A percentile compares a stretch with the other conserved stretches of the same genome.
Evolutionary conservation across 2,329 filamentous ascomycete species (phyloP).

Genomic region (Alternaria arbusti): DNA sequence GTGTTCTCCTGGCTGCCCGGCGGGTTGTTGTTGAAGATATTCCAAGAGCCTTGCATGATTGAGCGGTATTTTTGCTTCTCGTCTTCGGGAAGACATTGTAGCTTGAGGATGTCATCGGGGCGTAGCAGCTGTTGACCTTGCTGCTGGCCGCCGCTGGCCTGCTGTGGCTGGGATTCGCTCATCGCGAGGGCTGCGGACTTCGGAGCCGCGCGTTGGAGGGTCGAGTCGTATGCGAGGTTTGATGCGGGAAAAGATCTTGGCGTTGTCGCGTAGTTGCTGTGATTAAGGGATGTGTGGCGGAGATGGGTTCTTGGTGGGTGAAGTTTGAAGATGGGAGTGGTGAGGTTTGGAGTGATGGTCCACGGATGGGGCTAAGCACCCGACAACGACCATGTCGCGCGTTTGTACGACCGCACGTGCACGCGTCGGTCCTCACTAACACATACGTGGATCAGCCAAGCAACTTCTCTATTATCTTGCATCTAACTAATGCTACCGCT

Average conservation of each 20-base stretch:
- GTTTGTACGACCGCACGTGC: constrained; percentile 24
- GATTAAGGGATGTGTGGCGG: background rate
- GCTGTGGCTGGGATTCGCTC: constrained; percentile 44
- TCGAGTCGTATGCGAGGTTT: background rate
- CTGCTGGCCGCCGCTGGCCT: constrained; percentile 29
- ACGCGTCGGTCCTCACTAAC: background rate
- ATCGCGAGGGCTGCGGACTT: constrained; percentile 30
- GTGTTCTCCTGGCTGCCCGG: constrained; percentile 58
- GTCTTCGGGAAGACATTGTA: constrained; percentile 55
- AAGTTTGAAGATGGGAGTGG: background rate
- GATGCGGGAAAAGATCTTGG: background rate
- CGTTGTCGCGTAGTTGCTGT: background rate
- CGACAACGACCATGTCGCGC: constrained; percentile 6
- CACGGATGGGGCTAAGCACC: constrained; percentile 6
- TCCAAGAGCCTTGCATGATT: constrained; percentile 62
- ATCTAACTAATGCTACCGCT: background rate
- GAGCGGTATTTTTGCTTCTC: constrained; percentile 63
- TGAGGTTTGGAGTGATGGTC: constrained; percentile 16
- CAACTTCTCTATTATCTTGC: background rate
- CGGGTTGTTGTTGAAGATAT: constrained; percentile 56
- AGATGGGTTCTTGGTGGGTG: background rate
- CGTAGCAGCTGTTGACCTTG: constrained; percentile 37
- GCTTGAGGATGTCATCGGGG: constrained; percentile 44
- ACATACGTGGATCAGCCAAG: background rate
- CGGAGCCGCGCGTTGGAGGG: constrained; percentile 11